Evolutionary conservation across 306 rosid species (phyloP).

Genomic region (Acacia acuminata): DNA sequence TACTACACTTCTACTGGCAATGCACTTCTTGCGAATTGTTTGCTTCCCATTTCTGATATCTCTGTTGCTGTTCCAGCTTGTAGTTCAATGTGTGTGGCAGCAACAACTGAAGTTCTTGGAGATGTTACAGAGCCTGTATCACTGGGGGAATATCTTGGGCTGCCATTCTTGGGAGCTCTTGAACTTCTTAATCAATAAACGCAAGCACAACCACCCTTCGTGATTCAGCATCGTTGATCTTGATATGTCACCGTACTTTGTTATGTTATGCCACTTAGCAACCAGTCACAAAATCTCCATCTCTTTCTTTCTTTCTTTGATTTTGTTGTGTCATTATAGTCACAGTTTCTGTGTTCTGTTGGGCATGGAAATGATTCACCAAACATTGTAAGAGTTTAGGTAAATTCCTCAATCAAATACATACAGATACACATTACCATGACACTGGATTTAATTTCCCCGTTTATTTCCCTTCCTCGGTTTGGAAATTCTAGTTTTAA

Average conservation of each 20-base stretch:
- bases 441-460: background rate
- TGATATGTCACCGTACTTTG: background rate
- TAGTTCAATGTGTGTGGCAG: background rate
- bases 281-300: background rate
- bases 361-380: background rate
- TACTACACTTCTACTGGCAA: constrained; percentile 27
- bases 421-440: background rate
- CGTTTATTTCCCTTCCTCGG: background rate
- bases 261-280: background rate
- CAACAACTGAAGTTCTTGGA: constrained; percentile 5
- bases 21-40: constrained; percentile 59
- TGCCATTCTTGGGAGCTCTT: constrained; percentile 41
- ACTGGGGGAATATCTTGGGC: constrained; percentile 40
- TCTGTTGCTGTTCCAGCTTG: constrained; percentile 45
- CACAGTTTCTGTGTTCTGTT: background rate
- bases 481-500: background rate
- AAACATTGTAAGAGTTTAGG: constrained; percentile 1
- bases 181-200: constrained; percentile 30
- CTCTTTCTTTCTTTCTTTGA: background rate
- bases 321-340: background rate
- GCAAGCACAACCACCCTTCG: constrained; percentile 31
- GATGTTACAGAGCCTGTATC: constrained; percentile 41
- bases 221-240: constrained; percentile 25
- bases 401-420: background rate
- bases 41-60: constrained; percentile 50